Evolutionary conservation across 2,329 filamentous ascomycete species (phyloP), one percentile per base, ranked within the genome.

Genomic region (Fusarium anguioides): DNA sequence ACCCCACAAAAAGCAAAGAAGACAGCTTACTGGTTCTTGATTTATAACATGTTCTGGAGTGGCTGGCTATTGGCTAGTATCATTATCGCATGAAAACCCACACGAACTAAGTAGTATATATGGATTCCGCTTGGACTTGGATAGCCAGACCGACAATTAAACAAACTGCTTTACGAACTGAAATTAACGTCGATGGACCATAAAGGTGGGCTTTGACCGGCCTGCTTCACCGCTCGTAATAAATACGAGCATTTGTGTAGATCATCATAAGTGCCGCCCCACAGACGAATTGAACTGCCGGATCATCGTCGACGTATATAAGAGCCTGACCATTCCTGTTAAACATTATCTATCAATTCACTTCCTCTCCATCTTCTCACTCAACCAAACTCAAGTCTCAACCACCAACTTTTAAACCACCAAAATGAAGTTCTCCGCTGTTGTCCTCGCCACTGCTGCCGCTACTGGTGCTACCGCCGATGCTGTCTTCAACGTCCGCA

Each of bases 351-450:
- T 4, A 18, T 41, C 26, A 50, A 3, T 27, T 18, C n/a, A 39
- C 14, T 12, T 12, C 36, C 15, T 24, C 18, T 33, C 12, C 24
- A 18, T n/a, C n/a, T n/a, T n/a, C 9, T 27, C 26, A 41, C 47
- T 8, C 17, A 41, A 18, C 3, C 20, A 39, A 41, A 23, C 20
- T 23, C 36, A 31, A 31, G 1, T 31, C 47, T 41, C 26, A 29
- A 41, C 17, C 6, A 2, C 12, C 36, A 41, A 40, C 40, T 20
- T 9, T 41, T 18, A 8, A 20, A 20, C 20, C 15, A 23, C 15
- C 24, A 41, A 50, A 18, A 50, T 50, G 47, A 50, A 50, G 36
- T 50, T 50, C 47, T 50, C 36, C 15, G 26, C 47, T 41, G 17
- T 31, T 12, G 9, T 20, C 6, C 35, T 41, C 18, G 36, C 47